Evolutionary conservation across 768 basidiomycete species (phyloP).

Genomic region (Gloeophyllum trabeum): DNA sequence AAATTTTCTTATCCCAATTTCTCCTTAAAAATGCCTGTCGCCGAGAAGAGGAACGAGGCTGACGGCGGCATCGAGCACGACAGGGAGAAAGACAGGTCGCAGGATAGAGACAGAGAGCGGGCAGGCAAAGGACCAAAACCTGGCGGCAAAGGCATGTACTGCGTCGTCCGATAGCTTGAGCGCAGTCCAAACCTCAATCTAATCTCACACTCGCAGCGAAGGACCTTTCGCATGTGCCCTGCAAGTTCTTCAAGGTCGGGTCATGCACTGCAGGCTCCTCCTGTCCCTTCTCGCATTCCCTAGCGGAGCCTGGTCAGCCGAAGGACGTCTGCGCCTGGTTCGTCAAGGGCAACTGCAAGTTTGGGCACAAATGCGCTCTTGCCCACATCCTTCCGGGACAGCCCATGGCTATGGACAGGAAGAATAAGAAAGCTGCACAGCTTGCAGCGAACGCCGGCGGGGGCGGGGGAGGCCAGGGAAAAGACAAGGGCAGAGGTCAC

Average conservation of each 20-base stretch:
- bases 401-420: conserved; percentile 89
- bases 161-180: neutral
- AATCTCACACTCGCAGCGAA: conserved; percentile 37
- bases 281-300: conserved; percentile 88
- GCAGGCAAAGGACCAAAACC: conserved; percentile 11
- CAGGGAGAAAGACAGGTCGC: conserved; percentile 10
- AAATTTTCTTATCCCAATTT: neutral
- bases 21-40: conserved; percentile 7
- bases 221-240: conserved; percentile 92
- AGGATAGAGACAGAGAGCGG: conserved; percentile 10
- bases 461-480: conserved; percentile 19
- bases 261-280: conserved; percentile 89
- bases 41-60: conserved; percentile 9
- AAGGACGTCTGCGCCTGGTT: conserved; percentile 86
- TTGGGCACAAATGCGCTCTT: conserved; percentile 78
- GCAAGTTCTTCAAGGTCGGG: conserved; percentile 94
- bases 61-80: conserved; percentile 4
- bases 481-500: conserved; percentile 22
- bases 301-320: conserved; percentile 61
- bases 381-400: conserved; percentile 93
- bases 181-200: conserved; percentile 4
- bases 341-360: conserved; percentile 86
- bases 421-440: conserved; percentile 93
- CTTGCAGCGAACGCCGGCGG: conserved; percentile 31
- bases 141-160: conserved; percentile 13